These are phyloP conservation scores for Rugonectria rugulosa DNA, from an alignment of 2,329 filamentous ascomycete species.

Conservation along the genomic window DNA sequence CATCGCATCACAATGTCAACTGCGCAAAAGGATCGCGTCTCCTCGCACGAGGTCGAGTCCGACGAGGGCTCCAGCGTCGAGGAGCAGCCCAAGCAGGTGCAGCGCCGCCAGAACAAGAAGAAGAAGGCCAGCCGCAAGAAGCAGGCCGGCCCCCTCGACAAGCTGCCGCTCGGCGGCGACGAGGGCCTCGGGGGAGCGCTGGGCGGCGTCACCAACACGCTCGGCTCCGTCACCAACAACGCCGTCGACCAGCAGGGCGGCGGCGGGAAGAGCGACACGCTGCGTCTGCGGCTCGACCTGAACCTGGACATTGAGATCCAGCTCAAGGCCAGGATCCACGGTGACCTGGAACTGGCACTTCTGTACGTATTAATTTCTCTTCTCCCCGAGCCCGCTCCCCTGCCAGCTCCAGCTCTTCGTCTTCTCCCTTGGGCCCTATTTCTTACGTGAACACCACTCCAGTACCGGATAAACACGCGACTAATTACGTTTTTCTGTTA, in stretches of 20 bases:
- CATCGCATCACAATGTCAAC: conserved; percentile 32
- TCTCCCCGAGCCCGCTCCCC: not conserved
- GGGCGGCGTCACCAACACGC: conserved; percentile 49
- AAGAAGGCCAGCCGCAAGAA: conserved; percentile 39
- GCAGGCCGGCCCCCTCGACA: conserved; percentile 45
- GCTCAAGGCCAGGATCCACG: conserved; percentile 84
- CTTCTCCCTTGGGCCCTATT: conserved; percentile 25
- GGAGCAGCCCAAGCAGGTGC: conserved; percentile 30
- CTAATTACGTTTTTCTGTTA: conserved; percentile 23
- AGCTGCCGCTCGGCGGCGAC: conserved; percentile 47
- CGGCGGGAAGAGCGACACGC: conserved; percentile 65
- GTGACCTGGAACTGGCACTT: conserved; percentile 81
- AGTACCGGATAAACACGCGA: conserved; percentile 35
- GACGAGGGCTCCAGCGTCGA: conserved; percentile 36
- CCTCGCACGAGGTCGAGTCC: conserved; percentile 30
- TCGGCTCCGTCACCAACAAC: conserved; percentile 50
- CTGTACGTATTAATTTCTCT: conserved; percentile 53
- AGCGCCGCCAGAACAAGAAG: conserved; percentile 42
- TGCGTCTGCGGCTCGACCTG: conserved; percentile 75
- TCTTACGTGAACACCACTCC: conserved; percentile 38
- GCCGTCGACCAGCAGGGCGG: conserved; percentile 47
- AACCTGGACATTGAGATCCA: conserved; percentile 87
- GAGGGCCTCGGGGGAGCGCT: conserved; percentile 47
- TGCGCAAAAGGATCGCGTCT: conserved; percentile 39
- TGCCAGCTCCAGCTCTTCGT: not conserved